Base-by-base conservation (phyloP, 192 early-diverging fungal species). In the Coemansia sp. region DNA sequence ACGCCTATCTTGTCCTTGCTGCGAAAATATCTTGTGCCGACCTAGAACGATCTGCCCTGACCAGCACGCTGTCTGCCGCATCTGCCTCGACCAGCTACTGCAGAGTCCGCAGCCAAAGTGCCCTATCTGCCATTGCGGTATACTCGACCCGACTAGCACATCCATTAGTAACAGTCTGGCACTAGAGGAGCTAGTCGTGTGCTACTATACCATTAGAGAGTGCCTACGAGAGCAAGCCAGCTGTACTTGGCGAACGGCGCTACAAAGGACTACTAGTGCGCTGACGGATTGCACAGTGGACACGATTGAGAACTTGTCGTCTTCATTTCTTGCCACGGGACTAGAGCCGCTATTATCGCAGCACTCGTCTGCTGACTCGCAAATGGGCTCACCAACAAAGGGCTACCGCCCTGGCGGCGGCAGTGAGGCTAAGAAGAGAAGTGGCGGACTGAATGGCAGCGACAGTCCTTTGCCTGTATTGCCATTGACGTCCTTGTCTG, bases 11-110 rank as follows among this genome's bases (percentile, higher is more conserved):
- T 71, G 69, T 24, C 62, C 57, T n/a, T 27, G 12, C 35, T 71
- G 69, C 42, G 17, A 53, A n/a, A 17, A 37, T 11, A 39, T 59
- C 7, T 42, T 71, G 1, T 17, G n/a, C 9, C 51, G 27, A 22
- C 69, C 69, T 11, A 62, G 42, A 37, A 47, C 43, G 6, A 19
- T 71, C 19, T 10, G 17, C 10, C 27, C 45, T 15, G 63, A 62
- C 27, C 20, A 40, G 9, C 69, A 71, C 62, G 36, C 17, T 4
- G 22, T 71, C 35, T 71, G 69, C 10, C 69, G 69, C 14, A 45
- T 71, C 35, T 71, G 69, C 57, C 61, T 71, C 1, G 62, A 71
- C 42, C 62, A 58, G 35, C 37, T 71, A 2, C 38, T 71, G 17
- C 41, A 27, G 41, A 40, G 17, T 20, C 15, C 45, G 2, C 32